Percentiles rank a stretch among this genome's conserved stretches.
These are phyloP conservation scores for Nyctanthes arbortristis DNA, from an alignment of 257 asterid species.

Conservation along the genomic window DNA sequence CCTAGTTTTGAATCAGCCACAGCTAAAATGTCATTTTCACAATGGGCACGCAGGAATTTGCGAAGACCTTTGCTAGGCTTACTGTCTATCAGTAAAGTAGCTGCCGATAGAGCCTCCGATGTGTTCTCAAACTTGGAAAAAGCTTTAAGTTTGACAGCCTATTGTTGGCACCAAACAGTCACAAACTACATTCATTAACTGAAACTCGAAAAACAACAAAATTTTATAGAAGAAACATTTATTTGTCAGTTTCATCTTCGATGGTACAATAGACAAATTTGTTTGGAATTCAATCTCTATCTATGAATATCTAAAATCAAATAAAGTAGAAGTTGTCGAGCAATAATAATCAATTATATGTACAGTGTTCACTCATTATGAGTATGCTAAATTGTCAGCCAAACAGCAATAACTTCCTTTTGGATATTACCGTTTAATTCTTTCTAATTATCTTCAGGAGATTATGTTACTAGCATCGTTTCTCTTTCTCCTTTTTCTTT, in stretches of 20 bases:
- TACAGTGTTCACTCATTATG: not conserved
- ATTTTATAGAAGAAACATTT: not conserved
- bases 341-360: not conserved
- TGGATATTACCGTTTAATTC: not conserved
- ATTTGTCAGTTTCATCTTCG: not conserved
- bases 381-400: not conserved
- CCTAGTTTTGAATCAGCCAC: constrained; percentile 93
- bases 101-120: constrained; percentile 73
- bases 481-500: too few species aligned
- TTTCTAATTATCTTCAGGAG: not conserved
- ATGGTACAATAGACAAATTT: not conserved
- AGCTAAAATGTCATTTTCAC: constrained; percentile 62
- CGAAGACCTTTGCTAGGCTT: constrained; percentile 80
- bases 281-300: too few species aligned
- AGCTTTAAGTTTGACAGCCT: constrained; percentile 82
- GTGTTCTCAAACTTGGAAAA: constrained; percentile 83
- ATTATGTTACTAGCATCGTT: not conserved
- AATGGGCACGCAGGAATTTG: constrained; percentile 69
- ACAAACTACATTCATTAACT: not conserved
- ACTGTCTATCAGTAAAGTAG: constrained; percentile 64
- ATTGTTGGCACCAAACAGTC: not conserved
- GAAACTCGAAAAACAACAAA: not conserved
- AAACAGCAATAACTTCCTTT: not conserved
- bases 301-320: not conserved
- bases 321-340: not conserved